Evolutionary conservation across 805 yeast species (phyloP).

Genomic region (Candida corydali): DNA sequence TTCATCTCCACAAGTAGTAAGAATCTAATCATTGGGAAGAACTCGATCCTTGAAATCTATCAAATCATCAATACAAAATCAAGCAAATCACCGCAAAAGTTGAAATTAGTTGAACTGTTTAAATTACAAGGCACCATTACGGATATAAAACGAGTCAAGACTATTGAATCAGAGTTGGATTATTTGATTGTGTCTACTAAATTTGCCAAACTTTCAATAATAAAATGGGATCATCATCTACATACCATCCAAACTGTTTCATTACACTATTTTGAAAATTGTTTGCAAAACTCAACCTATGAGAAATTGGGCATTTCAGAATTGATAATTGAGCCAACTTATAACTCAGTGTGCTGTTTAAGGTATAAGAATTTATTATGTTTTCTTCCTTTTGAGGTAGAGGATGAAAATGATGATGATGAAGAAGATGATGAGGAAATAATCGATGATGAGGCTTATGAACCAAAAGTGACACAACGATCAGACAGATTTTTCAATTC

Average conservation of each 20-base stretch:
- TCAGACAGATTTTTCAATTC: constrained; percentile 33
- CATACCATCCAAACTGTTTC: constrained; percentile 66
- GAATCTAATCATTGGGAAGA: constrained; percentile 67
- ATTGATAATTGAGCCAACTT: constrained; percentile 59
- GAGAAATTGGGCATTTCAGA: constrained; percentile 39
- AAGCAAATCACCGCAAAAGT: constrained; percentile 20
- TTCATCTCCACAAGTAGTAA: constrained; percentile 41
- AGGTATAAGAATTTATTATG: constrained; percentile 67
- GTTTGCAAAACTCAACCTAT: constrained; percentile 47
- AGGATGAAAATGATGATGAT: constrained; percentile 35
- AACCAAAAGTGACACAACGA: background rate
- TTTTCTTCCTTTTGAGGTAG: constrained; percentile 60
- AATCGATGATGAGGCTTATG: constrained; percentile 14
- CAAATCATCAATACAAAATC: constrained; percentile 29
- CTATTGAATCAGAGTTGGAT: constrained; percentile 50
- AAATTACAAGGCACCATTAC: constrained; percentile 67
- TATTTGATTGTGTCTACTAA: constrained; percentile 63
- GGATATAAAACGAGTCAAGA: constrained; percentile 48
- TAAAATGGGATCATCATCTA: constrained; percentile 61
- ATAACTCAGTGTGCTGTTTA: constrained; percentile 48
- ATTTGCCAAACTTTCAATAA: constrained; percentile 71
- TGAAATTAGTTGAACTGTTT: constrained; percentile 54
- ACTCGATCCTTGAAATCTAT: constrained; percentile 64
- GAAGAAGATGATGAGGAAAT: constrained; percentile 21
- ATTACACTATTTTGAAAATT: constrained; percentile 81